Conservation (phyloP, 2,329 filamentous ascomycete species). For the Corniculantispora saksenae region DNA sequence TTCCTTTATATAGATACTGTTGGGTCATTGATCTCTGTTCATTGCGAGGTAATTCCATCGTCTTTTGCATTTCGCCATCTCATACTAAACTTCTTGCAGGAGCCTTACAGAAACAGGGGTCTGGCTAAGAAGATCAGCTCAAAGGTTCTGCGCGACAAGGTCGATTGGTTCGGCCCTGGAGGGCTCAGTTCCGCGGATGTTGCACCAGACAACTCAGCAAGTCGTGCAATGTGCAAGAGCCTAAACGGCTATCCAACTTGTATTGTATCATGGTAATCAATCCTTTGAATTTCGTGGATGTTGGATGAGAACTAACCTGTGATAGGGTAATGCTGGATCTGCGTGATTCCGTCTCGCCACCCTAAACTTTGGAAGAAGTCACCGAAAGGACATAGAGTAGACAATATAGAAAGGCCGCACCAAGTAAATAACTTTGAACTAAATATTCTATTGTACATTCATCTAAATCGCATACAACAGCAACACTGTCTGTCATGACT, state of each 20-base stretch:
- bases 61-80: neutral
- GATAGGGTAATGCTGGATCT: slow-evolving; percentile 2
- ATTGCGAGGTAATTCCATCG: slow-evolving; percentile 59
- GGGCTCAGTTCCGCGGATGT: slow-evolving; percentile 66
- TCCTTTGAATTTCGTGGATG: neutral
- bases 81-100: slow-evolving; percentile 31
- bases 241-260: slow-evolving; percentile 48
- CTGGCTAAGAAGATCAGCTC: slow-evolving; percentile 62
- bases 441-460: neutral
- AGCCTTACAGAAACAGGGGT: slow-evolving; percentile 59
- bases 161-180: slow-evolving; percentile 46
- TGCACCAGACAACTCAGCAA: slow-evolving; percentile 58
- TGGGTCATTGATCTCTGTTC: slow-evolving; percentile 60
- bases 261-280: slow-evolving; percentile 11
- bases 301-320: neutral
- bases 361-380: too few species aligned
- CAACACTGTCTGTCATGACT: too few species aligned
- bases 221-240: slow-evolving; percentile 62
- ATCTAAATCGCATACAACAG: neutral
- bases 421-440: too few species aligned
- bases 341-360: neutral
- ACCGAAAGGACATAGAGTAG: too few species aligned
- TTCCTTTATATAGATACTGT: slow-evolving; percentile 49
- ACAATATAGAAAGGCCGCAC: too few species aligned
- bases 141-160: slow-evolving; percentile 57